Evolutionary conservation across 306 rosid genomes (phyloP).

Genomic region (Begonia masoniana): DNA sequence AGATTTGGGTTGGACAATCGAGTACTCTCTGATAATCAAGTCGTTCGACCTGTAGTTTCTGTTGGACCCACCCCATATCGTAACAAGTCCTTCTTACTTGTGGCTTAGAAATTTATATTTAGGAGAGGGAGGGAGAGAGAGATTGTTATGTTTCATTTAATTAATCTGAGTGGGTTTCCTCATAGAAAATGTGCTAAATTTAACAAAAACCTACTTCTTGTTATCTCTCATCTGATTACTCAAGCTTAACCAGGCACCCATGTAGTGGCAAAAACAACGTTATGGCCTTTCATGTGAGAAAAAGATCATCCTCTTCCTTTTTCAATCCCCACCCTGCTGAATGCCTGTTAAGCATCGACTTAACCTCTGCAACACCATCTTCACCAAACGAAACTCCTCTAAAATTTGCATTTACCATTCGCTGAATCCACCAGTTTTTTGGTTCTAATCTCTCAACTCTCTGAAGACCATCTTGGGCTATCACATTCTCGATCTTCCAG

Average conservation of each 20-base stretch:
- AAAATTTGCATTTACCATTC: conserved; percentile 54
- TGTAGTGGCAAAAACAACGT: conserved; percentile 76
- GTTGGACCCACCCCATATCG: too few relatives aligned
- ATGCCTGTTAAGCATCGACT: conserved; percentile 76
- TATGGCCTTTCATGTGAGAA: conserved; percentile 94
- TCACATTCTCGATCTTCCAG: conserved; percentile 86
- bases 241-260: conserved; percentile 57
- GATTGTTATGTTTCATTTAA: too few relatives aligned
- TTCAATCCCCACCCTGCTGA: conserved; percentile 97
- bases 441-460: conserved; percentile 66
- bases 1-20: too few relatives aligned
- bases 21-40: too few relatives aligned
- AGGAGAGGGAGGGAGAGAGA: too few relatives aligned
- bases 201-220: too few relatives aligned
- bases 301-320: conserved; percentile 64
- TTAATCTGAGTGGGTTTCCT: too few relatives aligned
- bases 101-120: too few relatives aligned
- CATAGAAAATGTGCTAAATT: too few relatives aligned
- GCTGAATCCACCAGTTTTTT: conserved; percentile 48
- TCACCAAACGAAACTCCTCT: conserved; percentile 44
- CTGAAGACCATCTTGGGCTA: conserved; percentile 65
- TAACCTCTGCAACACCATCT: conserved; percentile 57
- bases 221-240: too few relatives aligned
- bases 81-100: too few relatives aligned
- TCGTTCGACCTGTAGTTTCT: too few relatives aligned